These are phyloP conservation scores for Sarocladium kiliense DNA, from an alignment of 2,329 filamentous ascomycete species.

Conservation along the genomic window DNA sequence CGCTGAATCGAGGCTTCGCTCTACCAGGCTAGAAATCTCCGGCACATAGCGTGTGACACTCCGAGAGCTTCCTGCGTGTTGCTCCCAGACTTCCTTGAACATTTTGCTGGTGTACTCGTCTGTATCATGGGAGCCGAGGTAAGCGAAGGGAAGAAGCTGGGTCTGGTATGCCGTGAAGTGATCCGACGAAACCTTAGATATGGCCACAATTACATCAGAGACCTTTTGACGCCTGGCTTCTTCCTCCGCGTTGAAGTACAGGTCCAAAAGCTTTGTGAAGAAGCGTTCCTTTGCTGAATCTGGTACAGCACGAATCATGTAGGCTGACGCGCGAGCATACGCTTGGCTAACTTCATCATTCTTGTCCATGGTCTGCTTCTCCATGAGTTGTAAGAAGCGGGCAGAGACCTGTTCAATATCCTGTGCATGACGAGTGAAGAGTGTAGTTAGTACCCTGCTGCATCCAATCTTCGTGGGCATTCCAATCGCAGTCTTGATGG, in stretches of 20 bases:
- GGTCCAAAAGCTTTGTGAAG: conserved; percentile 49
- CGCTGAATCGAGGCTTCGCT: conserved; percentile 66
- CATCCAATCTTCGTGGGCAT: conserved; percentile 93
- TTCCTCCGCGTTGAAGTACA: conserved; percentile 82
- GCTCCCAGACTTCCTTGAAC: conserved; percentile 83
- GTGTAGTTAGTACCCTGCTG: conserved; percentile 74
- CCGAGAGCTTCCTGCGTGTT: conserved; percentile 81
- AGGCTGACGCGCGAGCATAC: conserved; percentile 82
- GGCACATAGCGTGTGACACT: conserved; percentile 77
- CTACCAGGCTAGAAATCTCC: conserved; percentile 70
- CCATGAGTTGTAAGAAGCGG: conserved; percentile 69
- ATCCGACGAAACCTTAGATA: conserved; percentile 84
- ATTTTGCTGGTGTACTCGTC: conserved; percentile 73
- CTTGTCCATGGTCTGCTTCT: conserved; percentile 79
- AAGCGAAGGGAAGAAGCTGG: conserved; percentile 78
- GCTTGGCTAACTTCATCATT: conserved; percentile 91
- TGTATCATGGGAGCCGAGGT: conserved; percentile 79
- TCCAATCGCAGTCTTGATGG: conserved; percentile 81
- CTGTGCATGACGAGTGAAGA: conserved; percentile 73
- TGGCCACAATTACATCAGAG: conserved; percentile 75
- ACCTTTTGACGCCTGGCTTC: conserved; percentile 68
- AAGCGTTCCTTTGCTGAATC: conserved; percentile 46
- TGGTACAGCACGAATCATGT: conserved; percentile 62
- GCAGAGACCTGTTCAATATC: conserved; percentile 72
- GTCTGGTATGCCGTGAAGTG: conserved; percentile 74